Evolutionary conservation across 2,329 filamentous ascomycete species (phyloP), one percentile per base, ranked within the genome.

Genomic region (Arthrinium phaeospermum): DNA sequence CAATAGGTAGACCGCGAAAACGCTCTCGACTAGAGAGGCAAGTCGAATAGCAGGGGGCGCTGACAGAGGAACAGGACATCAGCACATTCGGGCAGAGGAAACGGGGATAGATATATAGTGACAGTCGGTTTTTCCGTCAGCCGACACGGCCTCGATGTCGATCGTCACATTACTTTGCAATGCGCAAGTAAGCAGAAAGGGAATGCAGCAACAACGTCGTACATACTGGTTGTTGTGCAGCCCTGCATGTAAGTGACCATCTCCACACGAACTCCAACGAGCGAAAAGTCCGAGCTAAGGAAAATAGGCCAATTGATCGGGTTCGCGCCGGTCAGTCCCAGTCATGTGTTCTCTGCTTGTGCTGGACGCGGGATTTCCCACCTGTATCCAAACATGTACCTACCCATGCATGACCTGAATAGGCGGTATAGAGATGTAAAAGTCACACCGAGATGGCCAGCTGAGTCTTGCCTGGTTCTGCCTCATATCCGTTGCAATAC

Each of bases 101-200:
- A 47, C 0, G 22, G n/a, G 41, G 24, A 47, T 34, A 7, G 2
- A 27, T 68, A 46, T 68, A 68, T 68, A 47, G 27, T 16, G 41
- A 27, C 67, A 19, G 41, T 19, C 37, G 6, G 45, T 16, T 12
- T 27, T 47, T 47, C 41, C 67, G 67, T 47, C 24, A n/a, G 45
- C 67, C n/a, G 46, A n/a, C 44, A 13, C 45, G 57, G 57, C 34
- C 8, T 41, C 34, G 53, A 12, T 64, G 57, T 64, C 57, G 57
- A 64, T 64, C 57, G 57, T 64, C 57, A 64, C 57, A 64, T 64
- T 41, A 64, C 34, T n/a, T 64, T 41, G 57, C n/a, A 41, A n/a
- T 41, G 57, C 13, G 57, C 57, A 64, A 30, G 34, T 41, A 64
- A 64, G 57, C 57, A 64, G 57, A 30, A 34, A 64, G 22, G 57